Percentiles rank a stretch among this genome's conserved stretches.
These are phyloP conservation scores for Corylus avellana DNA, from an alignment of 306 rosid species.

Conservation along the genomic window DNA sequence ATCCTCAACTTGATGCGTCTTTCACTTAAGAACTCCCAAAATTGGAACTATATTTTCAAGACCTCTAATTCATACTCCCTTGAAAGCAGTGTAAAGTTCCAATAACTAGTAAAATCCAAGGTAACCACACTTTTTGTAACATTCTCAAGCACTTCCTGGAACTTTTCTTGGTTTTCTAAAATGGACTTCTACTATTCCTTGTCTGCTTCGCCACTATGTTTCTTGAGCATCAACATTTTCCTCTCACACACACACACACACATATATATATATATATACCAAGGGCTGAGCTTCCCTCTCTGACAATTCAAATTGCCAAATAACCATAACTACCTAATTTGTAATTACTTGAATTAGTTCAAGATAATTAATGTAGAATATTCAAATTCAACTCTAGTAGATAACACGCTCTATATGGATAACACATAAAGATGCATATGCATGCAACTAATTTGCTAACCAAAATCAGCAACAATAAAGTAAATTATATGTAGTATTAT, in stretches of 20 bases:
- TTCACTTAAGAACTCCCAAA: not conserved
- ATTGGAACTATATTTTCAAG: not conserved
- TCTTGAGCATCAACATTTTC: not conserved
- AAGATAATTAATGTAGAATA: too few relatives aligned
- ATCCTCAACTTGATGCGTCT: not conserved
- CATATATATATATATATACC: too few relatives aligned
- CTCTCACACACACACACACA: too few relatives aligned
- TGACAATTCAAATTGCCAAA: too few relatives aligned
- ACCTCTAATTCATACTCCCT: not conserved
- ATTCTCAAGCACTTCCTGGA: not conserved
- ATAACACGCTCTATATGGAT: not conserved
- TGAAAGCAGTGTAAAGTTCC: not conserved
- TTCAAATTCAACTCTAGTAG: too few relatives aligned
- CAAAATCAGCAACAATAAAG: not conserved
- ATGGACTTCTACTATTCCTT: not conserved
- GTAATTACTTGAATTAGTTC: too few relatives aligned
- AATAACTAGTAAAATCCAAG: not conserved
- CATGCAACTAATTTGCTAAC: too few relatives aligned
- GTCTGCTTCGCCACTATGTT: not conserved
- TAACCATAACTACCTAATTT: too few relatives aligned
- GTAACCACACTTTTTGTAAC: not conserved
- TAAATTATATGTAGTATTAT: too few relatives aligned
- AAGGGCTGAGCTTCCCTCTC: too few relatives aligned
- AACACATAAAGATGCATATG: not conserved
- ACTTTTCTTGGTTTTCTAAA: not conserved